Evolutionary conservation across 2,329 filamentous ascomycete genomes (phyloP), one percentile per base, ranked within the genome.

Genomic region (Phoma herbarum): DNA sequence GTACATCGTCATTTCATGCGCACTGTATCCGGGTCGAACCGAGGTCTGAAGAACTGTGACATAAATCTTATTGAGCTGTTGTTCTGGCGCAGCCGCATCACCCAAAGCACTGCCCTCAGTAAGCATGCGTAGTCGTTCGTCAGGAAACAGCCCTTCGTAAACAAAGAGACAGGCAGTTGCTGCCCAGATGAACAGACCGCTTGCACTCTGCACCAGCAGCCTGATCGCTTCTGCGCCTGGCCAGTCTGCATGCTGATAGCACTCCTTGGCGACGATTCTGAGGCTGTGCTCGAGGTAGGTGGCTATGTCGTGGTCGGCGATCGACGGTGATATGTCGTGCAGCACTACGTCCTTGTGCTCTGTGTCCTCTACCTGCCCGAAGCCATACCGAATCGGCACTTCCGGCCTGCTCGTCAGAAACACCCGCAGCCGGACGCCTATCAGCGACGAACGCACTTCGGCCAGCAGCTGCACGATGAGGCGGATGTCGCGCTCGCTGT

Each of bases 91-190:
- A 10, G 20, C n/a, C 10, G 14, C 4, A 20, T n/a, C n/a, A n/a
- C n/a, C n/a, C n/a, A n/a, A n/a, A n/a, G n/a, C n/a, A n/a, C n/a
- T n/a, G n/a, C n/a, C n/a, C n/a, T n/a, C n/a, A n/a, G n/a, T n/a
- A n/a, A n/a, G n/a, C n/a, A n/a, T n/a, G n/a, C n/a, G n/a, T n/a
- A n/a, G n/a, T n/a, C n/a, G n/a, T n/a, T n/a, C n/a, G n/a, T n/a
- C n/a, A n/a, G n/a, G n/a, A n/a, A n/a, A n/a, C n/a, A 39, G 35
- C n/a, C 18, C 18, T 16, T 47, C 55, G 6, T 25, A 26, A 39
- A 74, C 60, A 31, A 64, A 73, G 14, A 64, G 64, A 61, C 60
- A 72, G 8, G 55, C 63, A 8, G 68, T 74, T 14, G 67, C 62
- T n/a, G n/a, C n/a, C n/a, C n/a, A n/a, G n/a, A n/a, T n/a, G n/a